Evolutionary conservation across 305 asterid genomes (phyloP).

Genomic region (Solanum chacoense): DNA sequence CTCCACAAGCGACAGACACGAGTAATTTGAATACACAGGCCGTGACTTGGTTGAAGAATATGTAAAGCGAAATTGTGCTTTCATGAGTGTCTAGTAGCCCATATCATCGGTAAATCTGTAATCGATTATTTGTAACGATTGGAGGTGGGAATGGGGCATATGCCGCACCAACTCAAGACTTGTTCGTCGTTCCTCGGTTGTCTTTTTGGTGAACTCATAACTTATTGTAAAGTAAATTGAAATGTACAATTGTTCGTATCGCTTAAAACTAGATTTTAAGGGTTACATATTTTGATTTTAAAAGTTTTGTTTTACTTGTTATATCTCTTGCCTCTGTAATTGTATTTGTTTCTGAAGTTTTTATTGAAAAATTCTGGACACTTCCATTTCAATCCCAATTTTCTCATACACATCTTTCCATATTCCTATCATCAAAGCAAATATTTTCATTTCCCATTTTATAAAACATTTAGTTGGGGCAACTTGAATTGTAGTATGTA

Average conservation of each 20-base stretch:
- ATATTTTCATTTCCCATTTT: background rate
- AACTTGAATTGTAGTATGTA: background rate
- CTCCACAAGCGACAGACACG: background rate
- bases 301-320: background rate
- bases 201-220: background rate
- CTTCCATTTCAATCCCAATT: background rate
- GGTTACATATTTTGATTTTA: background rate
- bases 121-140: background rate
- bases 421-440: background rate
- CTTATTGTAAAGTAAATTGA: background rate
- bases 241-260: background rate
- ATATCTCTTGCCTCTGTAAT: background rate
- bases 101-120: background rate
- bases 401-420: background rate
- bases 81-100: background rate
- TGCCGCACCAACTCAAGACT: background rate
- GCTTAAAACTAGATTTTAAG: background rate
- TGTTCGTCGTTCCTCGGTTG: background rate
- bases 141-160: background rate
- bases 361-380: background rate
- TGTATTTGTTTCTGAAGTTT: background rate
- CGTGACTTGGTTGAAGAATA: background rate
- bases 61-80: background rate
- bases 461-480: background rate
- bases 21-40: background rate